Base-by-base conservation (phyloP, 345 rosid genomes). In the Gossypium herbaceum region DNA sequence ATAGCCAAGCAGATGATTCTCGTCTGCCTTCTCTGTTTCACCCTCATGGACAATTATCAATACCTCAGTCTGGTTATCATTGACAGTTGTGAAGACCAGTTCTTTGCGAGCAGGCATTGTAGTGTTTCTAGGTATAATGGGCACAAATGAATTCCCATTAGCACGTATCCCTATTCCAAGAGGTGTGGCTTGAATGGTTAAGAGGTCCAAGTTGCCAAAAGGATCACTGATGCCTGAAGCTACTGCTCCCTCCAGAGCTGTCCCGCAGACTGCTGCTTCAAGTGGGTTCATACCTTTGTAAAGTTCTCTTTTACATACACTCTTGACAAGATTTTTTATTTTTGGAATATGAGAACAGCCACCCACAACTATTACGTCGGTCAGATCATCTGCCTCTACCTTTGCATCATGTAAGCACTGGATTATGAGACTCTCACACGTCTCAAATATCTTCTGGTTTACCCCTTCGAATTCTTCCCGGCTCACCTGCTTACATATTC, bases 231-330 rank as follows among this genome's bases (percentile, higher is more conserved):
- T 80, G 24, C 97, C 98, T 15, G 95, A 92, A n/a, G 97, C 86
- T 50, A 94, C 89, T 0, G 98, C 98, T 60, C 98, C 97, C 84
- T 92, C 97, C 51, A 94, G 79, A 4, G 98, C 97, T 2, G 95
- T 93, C 34, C 98, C 97, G 47, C 88, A 48, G 34, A 88, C 97
- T 4, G 92, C 93, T 72, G 89, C 95, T 86, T 94, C 91, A 41
- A 94, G 77, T 0, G 89, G 88, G 74, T 88, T 84, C 81, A 94
- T 64, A 9, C 73, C 88, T 59, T 72, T n/a, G 76, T 91, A 94
- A 55, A 89, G 70, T 75, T 88, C 83, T 61, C 76, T 86, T 79
- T 76, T 86, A 77, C 94, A 91, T 12, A 86, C 66, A 43, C 55
- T 68, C 83, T 59, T 81, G 25, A 91, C 73, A 44, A 89, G 76